Evolutionary conservation across 129 eudicot species (phyloP).

Genomic region (Smallanthus sonchifolius): DNA sequence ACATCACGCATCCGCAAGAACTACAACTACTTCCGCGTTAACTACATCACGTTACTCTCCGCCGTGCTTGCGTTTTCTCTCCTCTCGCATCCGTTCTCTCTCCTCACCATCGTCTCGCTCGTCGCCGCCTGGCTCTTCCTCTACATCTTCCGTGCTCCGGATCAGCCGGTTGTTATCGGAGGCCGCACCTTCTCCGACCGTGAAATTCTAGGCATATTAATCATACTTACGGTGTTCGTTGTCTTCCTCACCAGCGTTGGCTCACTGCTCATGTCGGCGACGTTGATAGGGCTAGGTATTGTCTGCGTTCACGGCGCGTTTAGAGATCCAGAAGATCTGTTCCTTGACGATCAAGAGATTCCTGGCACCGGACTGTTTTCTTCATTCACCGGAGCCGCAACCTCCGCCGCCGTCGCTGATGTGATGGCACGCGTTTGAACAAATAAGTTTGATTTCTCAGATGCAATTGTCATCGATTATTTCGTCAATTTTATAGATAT

Average conservation of each 20-base stretch:
- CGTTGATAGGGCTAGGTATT: constrained; percentile 52
- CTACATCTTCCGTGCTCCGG: constrained; percentile 70
- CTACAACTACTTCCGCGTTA: constrained; percentile 72
- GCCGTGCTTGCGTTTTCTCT: constrained; percentile 63
- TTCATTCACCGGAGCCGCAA: constrained; percentile 42
- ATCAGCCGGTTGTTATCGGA: constrained; percentile 56
- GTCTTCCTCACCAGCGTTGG: constrained; percentile 68
- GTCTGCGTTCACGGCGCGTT: constrained; percentile 77
- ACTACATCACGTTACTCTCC: constrained; percentile 58
- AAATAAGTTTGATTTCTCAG: constrained; percentile 20
- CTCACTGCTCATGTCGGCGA: constrained; percentile 63
- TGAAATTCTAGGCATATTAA: constrained; percentile 49
- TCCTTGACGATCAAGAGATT: constrained; percentile 65
- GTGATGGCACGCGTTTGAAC: constrained; percentile 43
- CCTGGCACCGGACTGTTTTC: constrained; percentile 54
- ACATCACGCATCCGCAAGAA: constrained; percentile 68
- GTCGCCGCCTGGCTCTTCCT: constrained; percentile 76
- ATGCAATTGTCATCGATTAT: constrained; percentile 18
- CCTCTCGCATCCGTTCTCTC: constrained; percentile 69
- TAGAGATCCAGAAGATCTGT: constrained; percentile 80
- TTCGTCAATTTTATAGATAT: constrained; percentile 17
- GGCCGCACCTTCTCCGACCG: constrained; percentile 64
- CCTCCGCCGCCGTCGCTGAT: constrained; percentile 48
- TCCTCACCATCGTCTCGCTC: constrained; percentile 47
- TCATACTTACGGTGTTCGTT: constrained; percentile 37